Conservation (phyloP, 2,329 filamentous ascomycete genomes). For the Penicillium olsonii region DNA sequence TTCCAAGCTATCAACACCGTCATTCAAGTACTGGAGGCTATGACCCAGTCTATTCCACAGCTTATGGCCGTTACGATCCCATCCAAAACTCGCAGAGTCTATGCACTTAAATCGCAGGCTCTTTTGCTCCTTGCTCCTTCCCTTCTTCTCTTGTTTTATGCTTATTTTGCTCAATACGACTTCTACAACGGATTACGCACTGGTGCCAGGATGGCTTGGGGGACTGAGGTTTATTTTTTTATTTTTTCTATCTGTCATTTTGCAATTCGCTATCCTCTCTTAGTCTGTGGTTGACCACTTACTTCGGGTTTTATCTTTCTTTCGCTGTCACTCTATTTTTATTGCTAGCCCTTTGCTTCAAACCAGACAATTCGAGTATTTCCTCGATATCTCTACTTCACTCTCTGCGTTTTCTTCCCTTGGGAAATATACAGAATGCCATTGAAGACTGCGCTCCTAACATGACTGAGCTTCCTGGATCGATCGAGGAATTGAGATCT, state of each 20-base stretch:
- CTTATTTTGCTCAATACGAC: constrained; percentile 11
- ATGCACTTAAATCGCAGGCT: constrained; percentile 29
- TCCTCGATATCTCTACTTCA: constrained; percentile 1
- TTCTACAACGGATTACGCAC: constrained; percentile 30
- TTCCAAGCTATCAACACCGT: constrained; percentile 25
- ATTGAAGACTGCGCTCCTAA: constrained; percentile 10
- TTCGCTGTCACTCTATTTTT: constrained; percentile 15
- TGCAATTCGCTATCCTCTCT: constrained; percentile 8
- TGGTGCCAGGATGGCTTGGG: constrained; percentile 43
- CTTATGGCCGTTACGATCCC: constrained; percentile 37
- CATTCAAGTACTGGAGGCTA: constrained; percentile 31
- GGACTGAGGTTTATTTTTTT: constrained; percentile 1
- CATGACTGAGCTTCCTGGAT: not conserved
- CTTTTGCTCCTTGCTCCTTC: not conserved
- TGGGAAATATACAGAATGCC: constrained; percentile 19
- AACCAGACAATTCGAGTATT: constrained; percentile 1
- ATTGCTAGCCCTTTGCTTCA: constrained; percentile 9
- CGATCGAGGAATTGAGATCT: constrained; percentile 1
- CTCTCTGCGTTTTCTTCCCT: constrained; percentile 2
- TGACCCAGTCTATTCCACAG: constrained; percentile 32
- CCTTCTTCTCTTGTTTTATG: constrained; percentile 7
- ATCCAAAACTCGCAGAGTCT: constrained; percentile 37
- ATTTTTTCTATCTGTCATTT: too few relatives aligned
- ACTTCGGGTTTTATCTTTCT: not conserved
- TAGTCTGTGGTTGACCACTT: not conserved